Conservation (phyloP, 768 basidiomycete genomes). For the Kondoa subrosea region DNA sequence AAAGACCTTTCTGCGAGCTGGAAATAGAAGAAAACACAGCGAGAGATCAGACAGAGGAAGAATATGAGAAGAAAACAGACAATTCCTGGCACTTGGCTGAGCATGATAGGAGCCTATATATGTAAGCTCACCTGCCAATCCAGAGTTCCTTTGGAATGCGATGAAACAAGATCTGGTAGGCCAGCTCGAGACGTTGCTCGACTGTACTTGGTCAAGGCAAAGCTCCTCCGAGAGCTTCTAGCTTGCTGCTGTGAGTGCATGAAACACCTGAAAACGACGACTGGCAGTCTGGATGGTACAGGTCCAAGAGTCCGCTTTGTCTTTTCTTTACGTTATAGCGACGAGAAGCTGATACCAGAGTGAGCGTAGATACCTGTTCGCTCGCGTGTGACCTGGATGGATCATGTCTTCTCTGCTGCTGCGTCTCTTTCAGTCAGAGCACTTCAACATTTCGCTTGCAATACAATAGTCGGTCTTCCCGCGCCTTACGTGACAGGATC, state of each 20-base stretch:
- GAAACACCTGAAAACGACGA: too few relatives aligned
- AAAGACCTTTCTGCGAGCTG: background rate
- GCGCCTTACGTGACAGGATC: background rate
- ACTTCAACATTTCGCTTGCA: slow-evolving; percentile 27
- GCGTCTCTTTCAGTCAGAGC: slow-evolving; percentile 24
- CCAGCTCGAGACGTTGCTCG: background rate
- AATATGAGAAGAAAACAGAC: background rate
- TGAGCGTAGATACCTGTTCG: too few relatives aligned
- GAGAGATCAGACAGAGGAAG: too few relatives aligned
- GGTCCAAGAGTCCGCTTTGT: too few relatives aligned
- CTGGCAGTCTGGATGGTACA: too few relatives aligned
- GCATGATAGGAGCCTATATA: background rate
- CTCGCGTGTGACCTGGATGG: background rate
- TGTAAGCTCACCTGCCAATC: background rate
- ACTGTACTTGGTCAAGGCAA: background rate
- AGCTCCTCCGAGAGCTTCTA: background rate
- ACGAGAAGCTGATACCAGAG: too few relatives aligned
- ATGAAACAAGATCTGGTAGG: background rate
- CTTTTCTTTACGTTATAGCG: too few relatives aligned
- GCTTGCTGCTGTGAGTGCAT: background rate
- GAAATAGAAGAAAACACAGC: background rate
- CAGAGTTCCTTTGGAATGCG: background rate
- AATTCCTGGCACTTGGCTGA: background rate
- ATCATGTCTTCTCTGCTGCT: slow-evolving; percentile 20
- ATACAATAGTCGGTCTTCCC: slow-evolving; percentile 22